Conservation (phyloP, 202 grass and related monocot genomes). For the Digitaria exilis region DNA sequence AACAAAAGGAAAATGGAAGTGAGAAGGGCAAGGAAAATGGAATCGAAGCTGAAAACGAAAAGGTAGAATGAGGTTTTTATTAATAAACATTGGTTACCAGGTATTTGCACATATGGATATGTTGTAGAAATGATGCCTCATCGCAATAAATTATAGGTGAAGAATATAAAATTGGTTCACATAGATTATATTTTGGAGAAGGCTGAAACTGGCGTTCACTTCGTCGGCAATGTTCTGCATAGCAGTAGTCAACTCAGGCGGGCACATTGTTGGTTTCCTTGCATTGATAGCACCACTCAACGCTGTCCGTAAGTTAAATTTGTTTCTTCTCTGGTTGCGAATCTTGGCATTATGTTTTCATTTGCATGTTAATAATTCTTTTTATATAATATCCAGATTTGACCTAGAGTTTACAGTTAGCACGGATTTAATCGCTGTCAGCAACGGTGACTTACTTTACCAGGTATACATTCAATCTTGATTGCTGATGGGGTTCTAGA, state of each 20-base stretch:
- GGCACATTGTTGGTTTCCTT: conserved; percentile 93
- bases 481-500: conserved; percentile 4
- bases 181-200: conserved; percentile 93
- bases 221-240: conserved; percentile 61
- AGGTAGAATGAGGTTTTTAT: conserved; percentile 40
- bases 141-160: conserved; percentile 52
- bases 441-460: conserved; percentile 91
- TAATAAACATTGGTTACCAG: conserved; percentile 3
- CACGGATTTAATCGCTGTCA: conserved; percentile 79
- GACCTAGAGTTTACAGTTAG: conserved; percentile 94
- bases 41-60: conserved; percentile 40
- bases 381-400: conserved; percentile 68
- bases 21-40: conserved; percentile 43
- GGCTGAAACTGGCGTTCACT: conserved; percentile 91
- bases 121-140: conserved; percentile 9
- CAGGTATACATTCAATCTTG: conserved; percentile 62
- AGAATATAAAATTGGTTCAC: conserved; percentile 77
- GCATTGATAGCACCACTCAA: conserved; percentile 67
- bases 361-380: conserved; percentile 25
- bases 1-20: conserved; percentile 31
- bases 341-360: conserved; percentile 28
- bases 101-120: conserved; percentile 20
- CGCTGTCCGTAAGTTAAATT: conserved; percentile 76
- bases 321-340: conserved; percentile 9
- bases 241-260: conserved; percentile 82